Conservation (phyloP, 305 asterid species). For the Fraxinus greggii region DNA sequence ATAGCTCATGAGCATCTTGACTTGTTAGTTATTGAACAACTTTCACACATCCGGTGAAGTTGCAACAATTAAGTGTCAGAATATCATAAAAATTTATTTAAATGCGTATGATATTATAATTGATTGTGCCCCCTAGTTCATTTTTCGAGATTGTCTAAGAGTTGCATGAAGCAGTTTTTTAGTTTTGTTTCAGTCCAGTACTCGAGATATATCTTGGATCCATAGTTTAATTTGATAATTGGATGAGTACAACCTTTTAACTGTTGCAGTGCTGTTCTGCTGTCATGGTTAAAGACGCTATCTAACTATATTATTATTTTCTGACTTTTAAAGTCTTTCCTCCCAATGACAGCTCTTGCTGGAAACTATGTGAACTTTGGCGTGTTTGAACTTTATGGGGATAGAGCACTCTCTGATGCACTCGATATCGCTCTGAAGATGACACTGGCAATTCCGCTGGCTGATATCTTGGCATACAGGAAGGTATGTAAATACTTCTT, state of each 20-base stretch:
- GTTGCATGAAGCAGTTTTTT: background rate
- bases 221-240: background rate
- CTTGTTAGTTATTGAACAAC: background rate
- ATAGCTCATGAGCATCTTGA: background rate
- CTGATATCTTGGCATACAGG: constrained; percentile 90
- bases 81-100: background rate
- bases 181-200: background rate
- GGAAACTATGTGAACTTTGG: constrained; percentile 98
- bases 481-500: constrained; percentile 57
- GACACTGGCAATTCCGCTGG: constrained; percentile 75
- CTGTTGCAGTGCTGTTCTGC: background rate
- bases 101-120: background rate
- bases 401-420: constrained; percentile 97
- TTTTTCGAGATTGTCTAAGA: background rate
- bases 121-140: background rate
- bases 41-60: background rate
- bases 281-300: background rate
- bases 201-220: background rate
- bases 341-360: constrained; percentile 64
- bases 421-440: constrained; percentile 86
- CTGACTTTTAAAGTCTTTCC: constrained; percentile 5
- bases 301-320: background rate
- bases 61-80: background rate
- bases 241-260: background rate
- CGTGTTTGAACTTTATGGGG: constrained; percentile 96